These are phyloP conservation scores for Ziziphus jujuba DNA, from an alignment of 306 rosid species.

Conservation along the genomic window DNA sequence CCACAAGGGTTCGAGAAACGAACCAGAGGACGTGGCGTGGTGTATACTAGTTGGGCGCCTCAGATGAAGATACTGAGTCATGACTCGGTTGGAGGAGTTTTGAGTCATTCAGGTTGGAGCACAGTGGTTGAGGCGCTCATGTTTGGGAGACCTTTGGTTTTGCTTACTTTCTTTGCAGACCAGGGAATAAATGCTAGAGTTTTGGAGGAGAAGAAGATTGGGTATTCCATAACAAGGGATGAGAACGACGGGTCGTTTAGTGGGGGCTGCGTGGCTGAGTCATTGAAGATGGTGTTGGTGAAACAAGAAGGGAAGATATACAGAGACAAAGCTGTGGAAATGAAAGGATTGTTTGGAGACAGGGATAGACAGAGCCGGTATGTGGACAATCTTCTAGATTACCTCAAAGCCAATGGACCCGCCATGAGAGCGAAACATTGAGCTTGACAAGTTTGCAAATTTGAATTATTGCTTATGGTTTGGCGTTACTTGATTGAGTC, in stretches of 20 bases:
- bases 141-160: slow-evolving; percentile 5
- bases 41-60: slow-evolving; percentile 60
- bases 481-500: too few relatives aligned
- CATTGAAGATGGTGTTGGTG: slow-evolving; percentile 30
- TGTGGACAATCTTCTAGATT: slow-evolving; percentile 14
- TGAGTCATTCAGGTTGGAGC: slow-evolving; percentile 59
- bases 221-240: slow-evolving; percentile 31
- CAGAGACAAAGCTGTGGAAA: slow-evolving; percentile 31
- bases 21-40: slow-evolving; percentile 35
- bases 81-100: slow-evolving; percentile 44
- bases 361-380: slow-evolving; percentile 15
- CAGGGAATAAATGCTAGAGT: slow-evolving; percentile 28
- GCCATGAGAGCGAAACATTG: too few relatives aligned
- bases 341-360: slow-evolving; percentile 18
- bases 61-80: slow-evolving; percentile 54
- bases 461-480: too few relatives aligned
- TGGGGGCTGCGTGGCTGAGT: slow-evolving; percentile 22
- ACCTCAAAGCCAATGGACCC: too few relatives aligned
- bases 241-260: slow-evolving; percentile 34
- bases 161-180: slow-evolving; percentile 22
- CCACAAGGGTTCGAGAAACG: slow-evolving; percentile 55
- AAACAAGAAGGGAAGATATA: slow-evolving; percentile 35
- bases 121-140: slow-evolving; percentile 37
- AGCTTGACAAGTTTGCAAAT: too few relatives aligned
- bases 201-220: slow-evolving; percentile 37